phyloP scores from a whole-genome alignment of 495 filamentous ascomycete genomes.

The Entonaema liquescens region DNA sequence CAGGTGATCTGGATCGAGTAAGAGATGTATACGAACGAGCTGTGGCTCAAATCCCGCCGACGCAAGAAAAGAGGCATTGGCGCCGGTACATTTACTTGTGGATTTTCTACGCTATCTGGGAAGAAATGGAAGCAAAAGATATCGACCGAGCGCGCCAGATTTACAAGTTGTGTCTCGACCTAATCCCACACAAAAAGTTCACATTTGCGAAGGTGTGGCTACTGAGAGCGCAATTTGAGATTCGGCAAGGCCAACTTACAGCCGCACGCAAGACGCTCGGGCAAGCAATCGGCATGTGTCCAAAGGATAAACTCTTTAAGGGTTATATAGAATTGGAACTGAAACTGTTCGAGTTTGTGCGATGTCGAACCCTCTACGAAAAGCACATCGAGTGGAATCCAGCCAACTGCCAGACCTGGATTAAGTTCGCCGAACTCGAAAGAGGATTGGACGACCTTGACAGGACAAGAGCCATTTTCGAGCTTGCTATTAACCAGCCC shows the following conservation, averaged over 20 bases:
- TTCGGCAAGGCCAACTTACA: constrained; percentile 82
- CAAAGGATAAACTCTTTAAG: constrained; percentile 93
- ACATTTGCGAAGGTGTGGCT: constrained; percentile 98
- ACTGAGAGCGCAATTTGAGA: constrained; percentile 89
- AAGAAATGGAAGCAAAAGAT: constrained; percentile 86
- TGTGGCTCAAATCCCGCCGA: constrained; percentile 94
- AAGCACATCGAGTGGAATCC: constrained; percentile 93
- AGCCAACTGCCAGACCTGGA: constrained; percentile 91
- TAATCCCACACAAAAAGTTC: constrained; percentile 96
- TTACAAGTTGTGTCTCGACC: constrained; percentile 84
- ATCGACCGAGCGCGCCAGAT: constrained; percentile 84
- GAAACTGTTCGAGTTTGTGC: constrained; percentile 88
- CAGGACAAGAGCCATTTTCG: constrained; percentile 88
- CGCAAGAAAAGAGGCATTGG: constrained; percentile 97
- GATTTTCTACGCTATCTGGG: constrained; percentile 96
- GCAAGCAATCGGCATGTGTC: constrained; percentile 89
- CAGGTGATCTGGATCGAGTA: constrained; percentile 80
- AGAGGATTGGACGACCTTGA: constrained; percentile 88
- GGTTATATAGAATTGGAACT: constrained; percentile 92
- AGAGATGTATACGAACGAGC: constrained; percentile 95
- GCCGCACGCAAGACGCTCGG: constrained; percentile 88
- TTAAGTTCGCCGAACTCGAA: constrained; percentile 92
- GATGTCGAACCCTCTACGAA: constrained; percentile 90
- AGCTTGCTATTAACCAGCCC: constrained; percentile 84
- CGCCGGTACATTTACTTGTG: constrained; percentile 96